Base-by-base conservation (phyloP, 129 eudicot species). In the Scalesia atractyloides region DNA sequence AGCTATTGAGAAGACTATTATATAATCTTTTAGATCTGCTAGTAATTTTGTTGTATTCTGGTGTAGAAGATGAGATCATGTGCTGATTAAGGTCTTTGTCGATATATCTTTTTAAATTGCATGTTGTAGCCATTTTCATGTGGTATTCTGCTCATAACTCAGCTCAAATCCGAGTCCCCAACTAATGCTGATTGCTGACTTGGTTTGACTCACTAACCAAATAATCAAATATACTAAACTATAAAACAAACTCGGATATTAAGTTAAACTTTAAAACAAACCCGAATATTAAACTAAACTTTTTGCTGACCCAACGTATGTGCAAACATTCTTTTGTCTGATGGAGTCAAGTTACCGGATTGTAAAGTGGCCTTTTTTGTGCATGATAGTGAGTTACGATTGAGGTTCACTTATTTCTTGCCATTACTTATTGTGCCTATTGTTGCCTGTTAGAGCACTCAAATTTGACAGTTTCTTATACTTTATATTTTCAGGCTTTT, bases 401-500 rank as follows among this genome's bases (percentile, higher is more conserved):
- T 51, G 57, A 51, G 57, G n/a, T 51, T 5, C 62, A 57, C 63
- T 20, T 11, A 57, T 57, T 57, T 57, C 54, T 49, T 20, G 63
- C 37, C 6, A 57, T 57, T 14, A n/a, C 5, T 12, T 30, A 26
- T 30, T 26, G 17, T 46, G 15, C 63, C 15, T 20, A 57, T 57
- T 22, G 63, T 20, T 20, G 63, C 44, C 44, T 37, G 44, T 26
- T 57, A 19, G 61, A 15, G 9, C 19, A 2, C 61, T 54, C 30
- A 56, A 57, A 12, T 33, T 22, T 22, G 20, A n/a, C 22, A 54
- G 44, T 11, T 22, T 49, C 19, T 14, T 65, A 9, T 39, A 46
- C 17, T 64, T 26, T 58, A 44, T 48, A 61, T 44, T 80, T 80
- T 65, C 87, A 91, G 96, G 89, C 33, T 75, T 79, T 34, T 81